Conservation (phyloP, 2,329 filamentous ascomycete species). For the Harringtonia aguacate region DNA sequence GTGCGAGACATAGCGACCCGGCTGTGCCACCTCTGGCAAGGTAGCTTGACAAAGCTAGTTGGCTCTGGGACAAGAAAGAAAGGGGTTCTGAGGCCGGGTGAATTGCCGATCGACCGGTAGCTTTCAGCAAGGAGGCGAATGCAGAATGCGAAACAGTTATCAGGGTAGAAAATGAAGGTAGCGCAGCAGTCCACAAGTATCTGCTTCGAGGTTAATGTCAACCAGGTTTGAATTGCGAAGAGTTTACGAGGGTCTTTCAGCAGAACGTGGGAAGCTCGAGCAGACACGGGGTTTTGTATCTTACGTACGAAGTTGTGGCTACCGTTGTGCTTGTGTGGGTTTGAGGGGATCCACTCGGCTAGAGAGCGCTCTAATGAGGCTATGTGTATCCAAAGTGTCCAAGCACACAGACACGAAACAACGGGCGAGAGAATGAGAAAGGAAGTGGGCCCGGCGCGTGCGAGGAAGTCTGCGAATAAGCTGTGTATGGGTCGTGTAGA, state of each 20-base stretch:
- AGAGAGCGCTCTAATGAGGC: constrained; percentile 2
- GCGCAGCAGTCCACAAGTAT: no score
- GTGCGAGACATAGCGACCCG: constrained; percentile 41
- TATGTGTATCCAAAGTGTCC: constrained; percentile 6
- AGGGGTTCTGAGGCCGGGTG: no score
- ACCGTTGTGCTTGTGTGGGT: not conserved
- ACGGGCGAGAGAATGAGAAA: constrained; percentile 5
- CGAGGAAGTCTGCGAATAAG: not conserved
- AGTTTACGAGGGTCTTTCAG: no score
- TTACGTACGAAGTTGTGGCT: not conserved
- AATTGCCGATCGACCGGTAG: no score
- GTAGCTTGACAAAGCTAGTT: no score
- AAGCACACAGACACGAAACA: constrained; percentile 10
- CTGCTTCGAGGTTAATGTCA: no score
- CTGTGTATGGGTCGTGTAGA: not conserved
- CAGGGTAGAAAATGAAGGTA: no score
- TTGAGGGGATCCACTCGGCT: constrained; percentile 6
- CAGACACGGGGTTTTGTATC: constrained; percentile 6
- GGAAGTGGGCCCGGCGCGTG: constrained; percentile 2
- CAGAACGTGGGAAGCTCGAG: not conserved
- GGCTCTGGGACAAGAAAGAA: no score
- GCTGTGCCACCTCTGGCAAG: not conserved
- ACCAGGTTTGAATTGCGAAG: no score
- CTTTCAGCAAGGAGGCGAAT: no score
- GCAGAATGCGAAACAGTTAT: no score